Conservation (phyloP, 805 yeast species). For the Wilhelminamyces savonicus region DNA sequence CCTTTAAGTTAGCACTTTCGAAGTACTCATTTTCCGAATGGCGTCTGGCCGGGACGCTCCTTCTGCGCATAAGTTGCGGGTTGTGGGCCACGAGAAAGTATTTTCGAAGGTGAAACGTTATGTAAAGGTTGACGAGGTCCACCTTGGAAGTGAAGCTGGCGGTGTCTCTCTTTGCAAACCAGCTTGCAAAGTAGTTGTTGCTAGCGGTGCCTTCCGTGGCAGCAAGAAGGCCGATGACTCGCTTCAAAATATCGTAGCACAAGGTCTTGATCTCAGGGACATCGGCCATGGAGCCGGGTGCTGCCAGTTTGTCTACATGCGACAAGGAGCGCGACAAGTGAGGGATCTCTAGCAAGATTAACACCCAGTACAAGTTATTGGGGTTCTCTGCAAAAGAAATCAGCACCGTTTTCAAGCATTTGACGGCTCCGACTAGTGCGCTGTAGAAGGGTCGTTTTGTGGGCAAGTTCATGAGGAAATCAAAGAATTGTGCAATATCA, state of each 20-base stretch:
- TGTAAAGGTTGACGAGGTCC: constrained; percentile 66
- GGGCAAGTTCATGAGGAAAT: constrained; percentile 43
- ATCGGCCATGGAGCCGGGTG: constrained; percentile 24
- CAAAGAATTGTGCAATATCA: constrained; percentile 43
- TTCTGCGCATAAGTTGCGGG: constrained; percentile 8
- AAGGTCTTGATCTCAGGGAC: constrained; percentile 48
- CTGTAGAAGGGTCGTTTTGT: constrained; percentile 54
- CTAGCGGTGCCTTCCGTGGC: constrained; percentile 34
- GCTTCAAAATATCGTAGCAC: constrained; percentile 65
- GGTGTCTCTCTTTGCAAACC: constrained; percentile 45
- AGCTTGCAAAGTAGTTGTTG: constrained; percentile 41
- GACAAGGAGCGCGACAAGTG: constrained; percentile 43
- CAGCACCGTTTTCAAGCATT: constrained; percentile 42
- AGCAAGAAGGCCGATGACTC: constrained; percentile 63
- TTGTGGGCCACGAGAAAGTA: constrained; percentile 36
- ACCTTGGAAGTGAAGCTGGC: constrained; percentile 46
- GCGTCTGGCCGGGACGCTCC: not conserved
- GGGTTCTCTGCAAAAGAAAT: constrained; percentile 37
- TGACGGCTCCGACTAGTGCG: constrained; percentile 46
- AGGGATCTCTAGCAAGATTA: constrained; percentile 68
- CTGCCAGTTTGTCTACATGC: constrained; percentile 15
- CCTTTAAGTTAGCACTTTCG: constrained; percentile 9
- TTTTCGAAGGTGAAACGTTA: constrained; percentile 68
- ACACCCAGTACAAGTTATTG: constrained; percentile 47
- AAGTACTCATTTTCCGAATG: constrained; percentile 4